Evolutionary conservation across 202 grass and related monocot genomes (phyloP).

Genomic region (Musa balbisiana): DNA sequence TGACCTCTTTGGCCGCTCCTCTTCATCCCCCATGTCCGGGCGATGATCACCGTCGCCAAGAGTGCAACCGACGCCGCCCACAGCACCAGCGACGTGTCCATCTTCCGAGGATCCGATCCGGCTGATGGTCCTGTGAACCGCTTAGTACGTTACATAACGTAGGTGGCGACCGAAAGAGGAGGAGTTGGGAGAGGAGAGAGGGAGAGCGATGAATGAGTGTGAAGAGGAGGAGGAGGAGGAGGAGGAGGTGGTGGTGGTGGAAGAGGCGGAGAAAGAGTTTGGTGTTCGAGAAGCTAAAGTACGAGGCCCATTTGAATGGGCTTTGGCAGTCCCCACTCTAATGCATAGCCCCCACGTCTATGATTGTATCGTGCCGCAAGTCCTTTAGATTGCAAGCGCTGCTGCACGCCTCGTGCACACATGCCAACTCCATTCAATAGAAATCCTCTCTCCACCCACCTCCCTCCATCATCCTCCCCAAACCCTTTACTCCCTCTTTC

Average conservation of each 20-base stretch:
- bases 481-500: neutral
- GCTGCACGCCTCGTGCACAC: conserved; percentile 30
- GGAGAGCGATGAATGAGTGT: neutral
- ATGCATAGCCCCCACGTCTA: conserved; percentile 35
- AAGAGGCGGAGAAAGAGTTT: neutral
- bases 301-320: conserved; percentile 5
- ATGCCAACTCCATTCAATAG: conserved; percentile 7
- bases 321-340: conserved; percentile 14
- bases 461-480: neutral
- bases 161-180: neutral
- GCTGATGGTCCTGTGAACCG: neutral
- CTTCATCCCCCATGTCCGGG: neutral
- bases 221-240: neutral
- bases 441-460: neutral
- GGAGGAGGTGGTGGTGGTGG: neutral
- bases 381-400: conserved; percentile 4
- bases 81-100: conserved; percentile 9
- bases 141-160: neutral
- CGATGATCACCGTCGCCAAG: conserved; percentile 7
- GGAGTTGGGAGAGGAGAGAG: neutral
- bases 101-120: neutral
- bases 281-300: conserved; percentile 1
- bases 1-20: neutral
- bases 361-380: conserved; percentile 35
- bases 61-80: neutral